Evolutionary conservation across 257 asterid species (phyloP).

Genomic region (Cinchona pubescens): DNA sequence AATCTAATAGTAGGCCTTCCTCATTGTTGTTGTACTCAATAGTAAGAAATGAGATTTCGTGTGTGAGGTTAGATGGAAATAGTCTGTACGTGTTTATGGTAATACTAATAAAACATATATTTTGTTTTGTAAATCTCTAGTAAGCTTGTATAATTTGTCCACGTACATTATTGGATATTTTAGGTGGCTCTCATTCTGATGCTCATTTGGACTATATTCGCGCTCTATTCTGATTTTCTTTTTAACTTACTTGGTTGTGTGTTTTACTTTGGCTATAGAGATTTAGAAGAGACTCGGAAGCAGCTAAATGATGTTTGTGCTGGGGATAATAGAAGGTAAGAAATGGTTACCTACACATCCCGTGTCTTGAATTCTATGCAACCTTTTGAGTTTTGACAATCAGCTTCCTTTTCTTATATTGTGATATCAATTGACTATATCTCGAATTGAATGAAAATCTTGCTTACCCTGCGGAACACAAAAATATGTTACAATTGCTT

Average conservation of each 20-base stretch:
- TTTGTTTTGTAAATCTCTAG: neutral
- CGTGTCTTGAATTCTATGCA: neutral
- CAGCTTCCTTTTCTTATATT: neutral
- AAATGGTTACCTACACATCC: neutral
- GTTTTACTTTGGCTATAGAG: conserved; percentile 4
- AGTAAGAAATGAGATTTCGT: neutral
- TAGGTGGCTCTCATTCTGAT: neutral
- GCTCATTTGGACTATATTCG: neutral
- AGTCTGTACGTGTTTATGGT: neutral
- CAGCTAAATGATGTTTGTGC: conserved; percentile 24
- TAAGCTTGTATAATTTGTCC: neutral
- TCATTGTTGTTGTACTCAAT: neutral
- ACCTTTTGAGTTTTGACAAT: neutral
- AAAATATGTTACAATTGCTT: no score
- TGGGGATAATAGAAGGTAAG: conserved; percentile 19
- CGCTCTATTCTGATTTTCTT: neutral
- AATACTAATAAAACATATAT: neutral
- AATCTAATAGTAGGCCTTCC: neutral
- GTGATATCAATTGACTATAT: neutral
- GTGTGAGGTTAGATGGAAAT: neutral
- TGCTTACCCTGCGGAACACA: neutral
- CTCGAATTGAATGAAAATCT: neutral
- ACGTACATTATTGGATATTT: neutral
- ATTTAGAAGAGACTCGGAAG: conserved; percentile 25
- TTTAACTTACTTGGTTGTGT: neutral